Percentiles rank a stretch among this genome's conserved stretches.
Evolutionary conservation across 2,329 filamentous ascomycete genomes (phyloP).

Genomic region (Colletotrichum endophyticum): DNA sequence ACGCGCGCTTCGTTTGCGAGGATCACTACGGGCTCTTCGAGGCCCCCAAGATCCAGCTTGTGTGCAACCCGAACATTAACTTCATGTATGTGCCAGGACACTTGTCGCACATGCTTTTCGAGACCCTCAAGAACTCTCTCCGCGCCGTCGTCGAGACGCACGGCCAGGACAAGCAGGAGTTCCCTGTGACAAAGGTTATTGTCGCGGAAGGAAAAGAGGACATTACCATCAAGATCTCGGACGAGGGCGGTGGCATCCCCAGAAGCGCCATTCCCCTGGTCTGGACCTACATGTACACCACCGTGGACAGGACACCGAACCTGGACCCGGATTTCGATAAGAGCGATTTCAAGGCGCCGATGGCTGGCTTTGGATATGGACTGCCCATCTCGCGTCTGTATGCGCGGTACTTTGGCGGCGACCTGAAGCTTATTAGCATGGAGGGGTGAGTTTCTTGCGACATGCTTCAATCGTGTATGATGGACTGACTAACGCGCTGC

Average conservation of each 20-base stretch:
- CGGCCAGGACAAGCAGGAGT: slow-evolving; percentile 93
- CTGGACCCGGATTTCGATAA: slow-evolving; percentile 98
- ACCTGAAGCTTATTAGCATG: slow-evolving; percentile 98
- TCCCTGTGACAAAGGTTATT: slow-evolving; percentile 96
- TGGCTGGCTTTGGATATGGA: slow-evolving; percentile 99
- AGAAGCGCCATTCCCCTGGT: slow-evolving; percentile 92
- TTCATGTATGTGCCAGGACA: slow-evolving; percentile 99
- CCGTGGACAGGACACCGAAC: slow-evolving; percentile 92
- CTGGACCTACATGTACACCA: slow-evolving; percentile 99
- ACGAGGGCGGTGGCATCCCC: slow-evolving; percentile 96
- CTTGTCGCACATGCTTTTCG: slow-evolving; percentile 98
- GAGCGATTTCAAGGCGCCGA: slow-evolving; percentile 98
- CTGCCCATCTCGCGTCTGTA: slow-evolving; percentile 93
- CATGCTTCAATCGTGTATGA: not conserved
- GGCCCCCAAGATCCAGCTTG: slow-evolving; percentile 93
- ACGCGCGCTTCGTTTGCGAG: slow-evolving; percentile 98
- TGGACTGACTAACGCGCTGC: slow-evolving; percentile 9
- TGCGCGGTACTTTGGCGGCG: slow-evolving; percentile 95
- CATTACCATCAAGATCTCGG: slow-evolving; percentile 97
- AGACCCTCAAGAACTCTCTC: slow-evolving; percentile 97
- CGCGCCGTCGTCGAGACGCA: slow-evolving; percentile 96
- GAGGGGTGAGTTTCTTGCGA: slow-evolving; percentile 75
- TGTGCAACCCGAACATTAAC: slow-evolving; percentile 91
- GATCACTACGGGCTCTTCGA: slow-evolving; percentile 98
- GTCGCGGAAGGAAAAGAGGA: slow-evolving; percentile 98